phyloP scores from a whole-genome alignment of 129 eudicot genomes.

The Chrysanthemum seticuspe region DNA sequence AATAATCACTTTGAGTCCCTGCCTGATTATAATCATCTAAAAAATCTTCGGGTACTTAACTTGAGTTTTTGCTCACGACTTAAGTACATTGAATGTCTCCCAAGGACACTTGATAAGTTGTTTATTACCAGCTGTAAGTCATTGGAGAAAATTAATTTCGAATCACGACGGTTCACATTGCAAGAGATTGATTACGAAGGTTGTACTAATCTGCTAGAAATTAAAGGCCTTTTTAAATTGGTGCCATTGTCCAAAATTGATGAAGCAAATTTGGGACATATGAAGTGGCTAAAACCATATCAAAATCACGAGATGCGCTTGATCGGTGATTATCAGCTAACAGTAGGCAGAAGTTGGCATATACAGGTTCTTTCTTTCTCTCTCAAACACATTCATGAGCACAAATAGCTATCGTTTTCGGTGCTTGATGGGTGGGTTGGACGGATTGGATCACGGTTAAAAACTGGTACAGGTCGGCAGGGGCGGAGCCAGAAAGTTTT shows the following conservation, averaged over 20 bases:
- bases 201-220: constrained; percentile 6
- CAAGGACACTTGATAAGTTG: constrained; percentile 24
- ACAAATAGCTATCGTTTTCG: background rate
- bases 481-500: no score
- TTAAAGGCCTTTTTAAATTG: constrained; percentile 28
- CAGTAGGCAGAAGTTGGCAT: background rate
- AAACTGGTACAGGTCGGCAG: no score
- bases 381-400: background rate
- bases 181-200: constrained; percentile 29
- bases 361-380: constrained; percentile 17
- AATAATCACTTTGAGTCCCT: constrained; percentile 5
- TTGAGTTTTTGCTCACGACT: constrained; percentile 20
- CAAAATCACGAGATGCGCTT: constrained; percentile 9
- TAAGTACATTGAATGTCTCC: constrained; percentile 11
- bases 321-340: constrained; percentile 26
- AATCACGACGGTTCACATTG: constrained; percentile 12
- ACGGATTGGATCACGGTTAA: no score
- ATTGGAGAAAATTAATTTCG: constrained; percentile 14
- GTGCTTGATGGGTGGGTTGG: no score
- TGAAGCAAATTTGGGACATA: constrained; percentile 23
- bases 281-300: constrained; percentile 24
- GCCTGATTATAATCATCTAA: constrained; percentile 12
- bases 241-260: constrained; percentile 6
- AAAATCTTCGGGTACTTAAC: constrained; percentile 13
- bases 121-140: constrained; percentile 1